Conservation (phyloP, 768 basidiomycete species). For the Podaxis pistillaris region DNA sequence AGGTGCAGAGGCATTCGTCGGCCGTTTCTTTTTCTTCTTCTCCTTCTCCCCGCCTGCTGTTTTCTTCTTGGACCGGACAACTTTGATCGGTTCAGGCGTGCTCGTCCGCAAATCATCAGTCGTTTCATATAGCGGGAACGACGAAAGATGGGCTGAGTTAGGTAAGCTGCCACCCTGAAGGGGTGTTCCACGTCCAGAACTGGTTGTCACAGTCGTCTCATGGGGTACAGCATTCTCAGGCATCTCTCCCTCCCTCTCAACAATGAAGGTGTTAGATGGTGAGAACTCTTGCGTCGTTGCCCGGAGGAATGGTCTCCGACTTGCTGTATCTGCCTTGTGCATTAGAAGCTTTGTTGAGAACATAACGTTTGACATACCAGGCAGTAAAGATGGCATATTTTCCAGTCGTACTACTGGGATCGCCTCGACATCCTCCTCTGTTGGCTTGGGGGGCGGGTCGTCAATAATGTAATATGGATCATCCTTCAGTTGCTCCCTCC, state of each 20-base stretch:
- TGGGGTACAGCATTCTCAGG: slow-evolving; percentile 53
- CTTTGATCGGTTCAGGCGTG: slow-evolving; percentile 72
- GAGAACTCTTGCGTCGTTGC: slow-evolving; percentile 38
- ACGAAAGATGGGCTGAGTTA: slow-evolving; percentile 34
- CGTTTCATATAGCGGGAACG: slow-evolving; percentile 56
- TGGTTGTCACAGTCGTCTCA: slow-evolving; percentile 21
- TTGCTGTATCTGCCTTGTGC: slow-evolving; percentile 20
- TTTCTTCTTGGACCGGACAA: slow-evolving; percentile 69
- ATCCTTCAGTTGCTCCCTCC: slow-evolving; percentile 72
- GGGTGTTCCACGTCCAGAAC: slow-evolving; percentile 20
- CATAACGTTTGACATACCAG: slow-evolving; percentile 19
- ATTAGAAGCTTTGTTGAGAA: background rate
- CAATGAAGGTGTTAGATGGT: slow-evolving; percentile 45
- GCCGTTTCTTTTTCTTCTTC: slow-evolving; percentile 66
- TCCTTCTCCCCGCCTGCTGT: slow-evolving; percentile 30
- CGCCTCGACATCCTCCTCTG: slow-evolving; percentile 71
- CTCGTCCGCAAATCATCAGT: slow-evolving; percentile 45
- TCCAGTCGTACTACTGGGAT: slow-evolving; percentile 91
- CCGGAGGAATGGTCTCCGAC: slow-evolving; percentile 39
- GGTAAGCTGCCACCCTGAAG: slow-evolving; percentile 17
- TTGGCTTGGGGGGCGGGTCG: slow-evolving; percentile 39
- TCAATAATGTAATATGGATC: slow-evolving; percentile 93
- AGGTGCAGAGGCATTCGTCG: slow-evolving; percentile 17
- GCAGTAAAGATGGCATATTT: slow-evolving; percentile 54
- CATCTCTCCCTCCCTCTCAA: slow-evolving; percentile 86